phyloP scores from a whole-genome alignment of 164 flowering plant species.

The Houttuynia cordata region DNA sequence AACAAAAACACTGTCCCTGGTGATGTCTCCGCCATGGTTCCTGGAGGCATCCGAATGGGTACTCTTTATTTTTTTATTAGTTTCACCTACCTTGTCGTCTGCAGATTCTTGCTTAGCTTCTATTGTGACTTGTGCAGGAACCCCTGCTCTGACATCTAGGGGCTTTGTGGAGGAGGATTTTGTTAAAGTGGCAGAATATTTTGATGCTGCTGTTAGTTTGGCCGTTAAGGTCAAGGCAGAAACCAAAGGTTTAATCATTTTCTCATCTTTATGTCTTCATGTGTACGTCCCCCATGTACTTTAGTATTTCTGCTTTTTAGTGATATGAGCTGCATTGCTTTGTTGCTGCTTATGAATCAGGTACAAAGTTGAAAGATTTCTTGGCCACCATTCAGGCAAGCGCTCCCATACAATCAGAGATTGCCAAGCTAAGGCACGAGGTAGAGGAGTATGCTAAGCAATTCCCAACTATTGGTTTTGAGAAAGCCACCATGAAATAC shows the following conservation, averaged over 20 bases:
- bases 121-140: conserved; percentile 40
- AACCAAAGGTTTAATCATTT: conserved; percentile 37
- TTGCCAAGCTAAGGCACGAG: conserved; percentile 51
- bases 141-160: conserved; percentile 97
- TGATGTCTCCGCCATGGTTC: conserved; percentile 91
- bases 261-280: not conserved
- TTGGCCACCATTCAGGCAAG: conserved; percentile 40
- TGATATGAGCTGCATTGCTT: not conserved
- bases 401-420: conserved; percentile 45
- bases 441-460: conserved; percentile 93
- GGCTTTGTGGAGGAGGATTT: conserved; percentile 94
- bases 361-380: conserved; percentile 90
- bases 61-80: conserved; percentile 5
- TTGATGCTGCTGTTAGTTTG: conserved; percentile 77
- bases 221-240: conserved; percentile 82
- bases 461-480: conserved; percentile 94
- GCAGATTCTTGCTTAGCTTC: not conserved
- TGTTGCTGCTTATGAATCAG: conserved; percentile 1
- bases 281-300: not conserved
- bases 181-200: conserved; percentile 81
- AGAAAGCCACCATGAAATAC: conserved; percentile 89
- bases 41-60: conserved; percentile 99
- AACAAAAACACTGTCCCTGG: conserved; percentile 96
- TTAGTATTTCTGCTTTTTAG: not conserved
- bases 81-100: not conserved